Percentiles rank a stretch among this genome's conserved stretches.
Evolutionary conservation across 129 eudicot genomes (phyloP).

Genomic region (Lactuca sativa): DNA sequence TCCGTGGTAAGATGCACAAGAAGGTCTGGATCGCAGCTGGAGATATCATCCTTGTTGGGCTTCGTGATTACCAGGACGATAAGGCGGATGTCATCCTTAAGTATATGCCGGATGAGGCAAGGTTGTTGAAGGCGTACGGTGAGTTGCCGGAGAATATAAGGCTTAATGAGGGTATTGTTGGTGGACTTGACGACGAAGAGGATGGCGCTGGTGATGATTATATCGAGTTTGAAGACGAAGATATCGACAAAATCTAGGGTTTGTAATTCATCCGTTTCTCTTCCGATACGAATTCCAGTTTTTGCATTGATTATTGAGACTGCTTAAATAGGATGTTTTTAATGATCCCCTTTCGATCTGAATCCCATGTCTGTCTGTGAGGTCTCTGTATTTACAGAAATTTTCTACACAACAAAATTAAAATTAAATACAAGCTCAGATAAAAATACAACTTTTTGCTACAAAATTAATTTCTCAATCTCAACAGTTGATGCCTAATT

Average conservation of each 20-base stretch:
- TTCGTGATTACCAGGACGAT: slow-evolving; percentile 93
- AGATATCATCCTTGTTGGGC: slow-evolving; percentile 80
- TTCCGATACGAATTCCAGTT: not conserved
- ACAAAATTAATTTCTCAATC: not conserved
- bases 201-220: slow-evolving; percentile 72
- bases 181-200: slow-evolving; percentile 77
- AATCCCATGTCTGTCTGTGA: too few relatives aligned
- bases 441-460: too few relatives aligned
- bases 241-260: slow-evolving; percentile 75
- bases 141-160: slow-evolving; percentile 82
- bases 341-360: not conserved
- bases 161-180: slow-evolving; percentile 74
- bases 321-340: not conserved
- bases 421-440: not conserved
- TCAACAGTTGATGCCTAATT: not conserved
- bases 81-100: slow-evolving; percentile 91
- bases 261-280: not conserved
- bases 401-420: too few relatives aligned
- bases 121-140: slow-evolving; percentile 84
- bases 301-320: not conserved
- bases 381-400: too few relatives aligned
- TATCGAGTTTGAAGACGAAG: slow-evolving; percentile 93
- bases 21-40: slow-evolving; percentile 99
- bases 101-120: slow-evolving; percentile 92
- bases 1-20: slow-evolving; percentile 97